Conservation (phyloP, 2,329 filamentous ascomycete genomes). For the Talaromyces sp. region DNA sequence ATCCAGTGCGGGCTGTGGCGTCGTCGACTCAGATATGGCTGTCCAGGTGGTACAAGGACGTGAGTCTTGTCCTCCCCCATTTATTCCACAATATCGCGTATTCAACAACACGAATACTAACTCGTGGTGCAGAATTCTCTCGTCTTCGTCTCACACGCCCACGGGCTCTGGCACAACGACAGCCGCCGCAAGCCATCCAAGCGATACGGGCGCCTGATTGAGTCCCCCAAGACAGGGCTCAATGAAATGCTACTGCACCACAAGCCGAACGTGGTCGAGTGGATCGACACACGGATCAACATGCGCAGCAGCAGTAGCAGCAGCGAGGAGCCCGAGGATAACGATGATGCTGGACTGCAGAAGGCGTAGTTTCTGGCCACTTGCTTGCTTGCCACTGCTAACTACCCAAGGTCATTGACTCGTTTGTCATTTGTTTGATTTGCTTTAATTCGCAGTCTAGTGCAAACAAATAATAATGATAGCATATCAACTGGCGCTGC, state of each 20-base stretch:
- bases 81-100: background rate
- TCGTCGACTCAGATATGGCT: constrained; percentile 66
- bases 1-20: constrained; percentile 70
- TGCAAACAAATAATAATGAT: background rate
- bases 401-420: background rate
- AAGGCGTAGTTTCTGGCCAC: background rate
- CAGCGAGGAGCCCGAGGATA: constrained; percentile 18
- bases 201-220: constrained; percentile 51
- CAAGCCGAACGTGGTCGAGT: constrained; percentile 43
- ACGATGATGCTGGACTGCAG: background rate
- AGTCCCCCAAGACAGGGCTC: constrained; percentile 41
- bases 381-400: background rate
- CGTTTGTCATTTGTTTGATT: background rate
- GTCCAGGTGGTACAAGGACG: constrained; percentile 73
- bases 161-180: constrained; percentile 69
- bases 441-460: background rate
- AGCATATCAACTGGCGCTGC: background rate
- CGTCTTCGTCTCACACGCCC: constrained; percentile 70
- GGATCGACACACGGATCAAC: constrained; percentile 38
- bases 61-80: constrained; percentile 22
- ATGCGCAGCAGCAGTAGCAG: constrained; percentile 16
- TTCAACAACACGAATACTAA: background rate
- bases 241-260: constrained; percentile 55
- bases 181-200: constrained; percentile 51
- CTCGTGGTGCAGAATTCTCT: constrained; percentile 54